A percentile compares a stretch with the other conserved stretches of the same genome.
Conservation (phyloP, 139 green algal genomes). For the Nannochloris sp. region DNA sequence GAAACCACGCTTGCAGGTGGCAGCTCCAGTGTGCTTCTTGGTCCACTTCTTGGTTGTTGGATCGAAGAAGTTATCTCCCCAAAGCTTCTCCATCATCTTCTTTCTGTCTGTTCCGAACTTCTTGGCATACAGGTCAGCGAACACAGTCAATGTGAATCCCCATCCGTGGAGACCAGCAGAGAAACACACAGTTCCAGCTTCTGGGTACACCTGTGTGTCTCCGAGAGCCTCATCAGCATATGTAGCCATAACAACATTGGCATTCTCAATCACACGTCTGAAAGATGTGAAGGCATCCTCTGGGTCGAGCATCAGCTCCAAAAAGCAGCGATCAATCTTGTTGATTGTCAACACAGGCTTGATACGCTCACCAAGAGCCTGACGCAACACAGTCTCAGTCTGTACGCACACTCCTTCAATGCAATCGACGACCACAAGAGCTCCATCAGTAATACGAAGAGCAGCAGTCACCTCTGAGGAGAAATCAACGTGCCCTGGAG, state of each 20-base stretch:
- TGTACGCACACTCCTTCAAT: constrained; percentile 99
- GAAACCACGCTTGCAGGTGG: constrained; percentile 91
- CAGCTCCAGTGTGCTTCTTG: constrained; percentile 80
- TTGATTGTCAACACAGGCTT: constrained; percentile 96
- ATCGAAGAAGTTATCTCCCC: constrained; percentile 99
- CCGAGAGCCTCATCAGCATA: constrained; percentile 94
- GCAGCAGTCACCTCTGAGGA: constrained; percentile 98
- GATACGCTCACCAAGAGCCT: constrained; percentile 94
- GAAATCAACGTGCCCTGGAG: constrained; percentile 98
- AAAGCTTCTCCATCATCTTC: constrained; percentile 94
- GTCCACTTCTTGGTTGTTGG: constrained; percentile 96
- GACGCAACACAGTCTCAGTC: constrained; percentile 98
- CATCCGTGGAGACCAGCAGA: constrained; percentile 96
- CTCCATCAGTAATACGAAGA: constrained; percentile 98
- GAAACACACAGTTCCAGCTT: constrained; percentile 97
- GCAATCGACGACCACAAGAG: constrained; percentile 98
- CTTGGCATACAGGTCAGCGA: constrained; percentile 92
- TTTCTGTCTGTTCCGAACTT: constrained; percentile 89
- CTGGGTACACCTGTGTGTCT: constrained; percentile 93
- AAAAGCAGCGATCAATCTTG: constrained; percentile 99
- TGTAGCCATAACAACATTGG: constrained; percentile 98
- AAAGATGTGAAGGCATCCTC: constrained; percentile 95
- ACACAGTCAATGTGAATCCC: constrained; percentile 99
- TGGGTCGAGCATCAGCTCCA: constrained; percentile 90
- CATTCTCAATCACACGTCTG: constrained; percentile 94